phyloP scores from a whole-genome alignment of 352 stramenopile species.

The Phytopythium mirpurense region DNA sequence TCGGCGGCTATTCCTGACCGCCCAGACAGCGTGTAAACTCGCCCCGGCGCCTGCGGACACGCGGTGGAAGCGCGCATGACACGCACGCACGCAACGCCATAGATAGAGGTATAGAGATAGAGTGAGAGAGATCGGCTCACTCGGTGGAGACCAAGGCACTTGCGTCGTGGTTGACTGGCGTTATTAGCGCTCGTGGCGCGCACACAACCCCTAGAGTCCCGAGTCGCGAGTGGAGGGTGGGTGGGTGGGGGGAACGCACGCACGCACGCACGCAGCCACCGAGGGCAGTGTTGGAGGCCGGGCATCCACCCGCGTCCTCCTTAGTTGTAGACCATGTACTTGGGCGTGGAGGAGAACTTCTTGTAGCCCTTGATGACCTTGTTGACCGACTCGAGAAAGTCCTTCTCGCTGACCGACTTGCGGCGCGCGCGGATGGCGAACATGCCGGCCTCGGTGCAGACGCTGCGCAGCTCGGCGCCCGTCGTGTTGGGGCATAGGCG shows the following conservation, averaged over 20 bases:
- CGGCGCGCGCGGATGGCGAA: slow-evolving; percentile 99
- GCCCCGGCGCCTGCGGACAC: too few relatives aligned
- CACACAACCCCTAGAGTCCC: too few relatives aligned
- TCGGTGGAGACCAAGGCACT: too few relatives aligned
- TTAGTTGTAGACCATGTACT: slow-evolving; percentile 99
- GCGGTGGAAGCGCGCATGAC: too few relatives aligned
- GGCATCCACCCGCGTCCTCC: slow-evolving; percentile 17
- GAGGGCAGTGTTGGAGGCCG: too few relatives aligned
- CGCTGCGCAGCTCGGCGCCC: slow-evolving; percentile 99
- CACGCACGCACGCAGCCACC: too few relatives aligned
- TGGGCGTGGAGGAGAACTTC: slow-evolving; percentile 99
- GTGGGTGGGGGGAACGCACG: too few relatives aligned
- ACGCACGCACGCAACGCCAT: too few relatives aligned
- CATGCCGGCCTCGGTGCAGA: slow-evolving; percentile 95
- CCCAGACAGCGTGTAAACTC: too few relatives aligned
- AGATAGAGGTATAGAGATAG: background rate
- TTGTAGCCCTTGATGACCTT: slow-evolving; percentile 99
- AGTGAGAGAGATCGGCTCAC: background rate
- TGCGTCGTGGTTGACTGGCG: background rate
- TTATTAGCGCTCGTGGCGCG: too few relatives aligned
- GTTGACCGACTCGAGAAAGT: slow-evolving; percentile 99
- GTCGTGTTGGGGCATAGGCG: slow-evolving; percentile 97
- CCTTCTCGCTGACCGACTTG: slow-evolving; percentile 99
- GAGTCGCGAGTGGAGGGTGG: too few relatives aligned
- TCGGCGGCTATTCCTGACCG: too few relatives aligned